Conservation (phyloP, 1,139 yeast species). For the Saccharomyces hybrid region DNA sequence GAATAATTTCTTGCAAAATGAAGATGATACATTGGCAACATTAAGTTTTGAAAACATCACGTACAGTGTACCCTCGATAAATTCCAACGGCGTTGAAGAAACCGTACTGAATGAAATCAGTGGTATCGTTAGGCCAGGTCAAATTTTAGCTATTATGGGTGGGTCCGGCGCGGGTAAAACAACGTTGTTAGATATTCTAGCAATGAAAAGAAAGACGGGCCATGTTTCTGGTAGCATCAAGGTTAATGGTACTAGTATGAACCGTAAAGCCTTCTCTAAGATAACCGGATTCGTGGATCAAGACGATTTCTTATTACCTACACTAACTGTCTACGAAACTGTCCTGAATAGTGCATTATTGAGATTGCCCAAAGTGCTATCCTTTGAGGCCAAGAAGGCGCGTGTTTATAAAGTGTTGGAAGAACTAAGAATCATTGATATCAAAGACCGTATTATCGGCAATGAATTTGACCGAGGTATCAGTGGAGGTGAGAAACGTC, state of each 20-base stretch:
- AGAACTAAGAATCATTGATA: constrained; percentile 74
- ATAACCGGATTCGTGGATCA: constrained; percentile 93
- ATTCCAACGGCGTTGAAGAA: constrained; percentile 20
- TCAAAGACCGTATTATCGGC: constrained; percentile 82
- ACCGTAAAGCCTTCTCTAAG: constrained; percentile 45
- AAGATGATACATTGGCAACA: constrained; percentile 49
- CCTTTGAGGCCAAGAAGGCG: constrained; percentile 59
- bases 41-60: constrained; percentile 66
- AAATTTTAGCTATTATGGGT: constrained; percentile 93
- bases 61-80: constrained; percentile 41
- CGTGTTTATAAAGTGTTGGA: constrained; percentile 78
- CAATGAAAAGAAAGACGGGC: constrained; percentile 81
- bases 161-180: constrained; percentile 99
- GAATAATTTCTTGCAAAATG: constrained; percentile 44
- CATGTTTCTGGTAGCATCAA: constrained; percentile 52
- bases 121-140: constrained; percentile 79
- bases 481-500: constrained; percentile 86
- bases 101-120: constrained; percentile 52
- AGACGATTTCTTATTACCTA: constrained; percentile 83
- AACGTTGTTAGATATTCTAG: constrained; percentile 80
- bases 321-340: constrained; percentile 91
- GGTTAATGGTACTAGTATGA: constrained; percentile 55
- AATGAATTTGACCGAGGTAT: constrained; percentile 86
- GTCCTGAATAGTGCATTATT: constrained; percentile 85
- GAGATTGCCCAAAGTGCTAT: constrained; percentile 76